Conservation (phyloP, 2,329 filamentous ascomycete genomes). For the Pezicula radicicola region DNA sequence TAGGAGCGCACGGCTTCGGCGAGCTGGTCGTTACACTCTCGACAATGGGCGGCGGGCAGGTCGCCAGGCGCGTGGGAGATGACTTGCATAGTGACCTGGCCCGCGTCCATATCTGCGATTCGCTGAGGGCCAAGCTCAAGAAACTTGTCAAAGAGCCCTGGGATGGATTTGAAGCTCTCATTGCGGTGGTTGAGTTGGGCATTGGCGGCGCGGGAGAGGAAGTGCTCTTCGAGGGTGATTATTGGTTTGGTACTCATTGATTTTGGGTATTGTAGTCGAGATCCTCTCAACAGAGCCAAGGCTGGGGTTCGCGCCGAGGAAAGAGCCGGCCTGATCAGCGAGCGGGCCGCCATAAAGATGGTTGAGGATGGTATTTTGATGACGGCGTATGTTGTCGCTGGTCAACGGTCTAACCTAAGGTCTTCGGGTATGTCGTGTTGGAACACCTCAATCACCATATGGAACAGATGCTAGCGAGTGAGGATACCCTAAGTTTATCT, state of each 20-base stretch:
- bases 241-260: conserved; percentile 18
- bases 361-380: no score
- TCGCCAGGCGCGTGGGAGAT: conserved; percentile 23
- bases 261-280: background rate
- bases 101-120: conserved; percentile 19
- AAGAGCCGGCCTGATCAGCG: background rate
- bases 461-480: no score
- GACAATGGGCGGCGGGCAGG: background rate
- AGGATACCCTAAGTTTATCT: no score
- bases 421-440: no score
- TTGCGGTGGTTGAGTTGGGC: conserved; percentile 17
- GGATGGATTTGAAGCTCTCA: conserved; percentile 15
- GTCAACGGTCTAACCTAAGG: background rate
- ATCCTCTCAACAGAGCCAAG: background rate
- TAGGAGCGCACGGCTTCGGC: conserved; percentile 1
- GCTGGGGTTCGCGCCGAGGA: background rate
- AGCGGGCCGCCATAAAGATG: background rate
- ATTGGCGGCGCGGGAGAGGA: conserved; percentile 6
- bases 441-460: no score
- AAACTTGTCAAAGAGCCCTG: conserved; percentile 2
- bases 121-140: conserved; percentile 12
- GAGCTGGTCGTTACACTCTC: conserved; percentile 27
- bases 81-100: conserved; percentile 19
- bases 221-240: conserved; percentile 38
- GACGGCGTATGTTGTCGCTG: no score